Evolutionary conservation across 176 grass and related monocot species (phyloP).

Genomic region (Microstegium vimineum): DNA sequence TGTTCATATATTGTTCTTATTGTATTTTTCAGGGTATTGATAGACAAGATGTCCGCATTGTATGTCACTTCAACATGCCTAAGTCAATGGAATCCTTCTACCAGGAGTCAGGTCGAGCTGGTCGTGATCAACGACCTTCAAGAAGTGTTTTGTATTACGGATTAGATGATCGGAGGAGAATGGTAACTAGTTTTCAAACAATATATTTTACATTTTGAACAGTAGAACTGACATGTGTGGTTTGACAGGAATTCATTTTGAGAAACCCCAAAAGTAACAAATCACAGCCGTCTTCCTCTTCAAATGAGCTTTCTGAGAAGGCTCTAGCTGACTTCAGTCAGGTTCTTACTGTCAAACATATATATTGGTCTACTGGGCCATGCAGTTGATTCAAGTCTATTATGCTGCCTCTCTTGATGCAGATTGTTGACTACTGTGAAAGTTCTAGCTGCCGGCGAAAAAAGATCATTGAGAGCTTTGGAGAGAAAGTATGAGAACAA

Average conservation of each 20-base stretch:
- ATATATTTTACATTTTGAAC: conserved; percentile 2
- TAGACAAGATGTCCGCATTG: conserved; percentile 93
- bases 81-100: conserved; percentile 99
- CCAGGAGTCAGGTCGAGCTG: conserved; percentile 91
- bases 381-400: background rate
- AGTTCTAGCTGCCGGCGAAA: conserved; percentile 59
- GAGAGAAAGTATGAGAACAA: conserved; percentile 55
- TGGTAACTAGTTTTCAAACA: conserved; percentile 50
- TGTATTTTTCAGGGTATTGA: conserved; percentile 80
- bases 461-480: conserved; percentile 90
- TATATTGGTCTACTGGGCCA: conserved; percentile 1
- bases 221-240: conserved; percentile 23
- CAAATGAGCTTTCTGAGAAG: conserved; percentile 58
- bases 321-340: conserved; percentile 73
- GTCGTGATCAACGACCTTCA: conserved; percentile 73
- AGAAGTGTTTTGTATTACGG: conserved; percentile 92
- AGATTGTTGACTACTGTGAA: conserved; percentile 95
- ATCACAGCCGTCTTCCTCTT: conserved; percentile 46
- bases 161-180: conserved; percentile 72
- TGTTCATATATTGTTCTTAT: conserved; percentile 22
- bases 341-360: conserved; percentile 45
- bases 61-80: conserved; percentile 91
- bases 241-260: conserved; percentile 85
- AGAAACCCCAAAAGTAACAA: conserved; percentile 66
- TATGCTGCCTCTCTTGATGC: conserved; percentile 17